Evolutionary conservation across 345 rosid genomes (phyloP).

Genomic region (Cochlearia excelsa): DNA sequence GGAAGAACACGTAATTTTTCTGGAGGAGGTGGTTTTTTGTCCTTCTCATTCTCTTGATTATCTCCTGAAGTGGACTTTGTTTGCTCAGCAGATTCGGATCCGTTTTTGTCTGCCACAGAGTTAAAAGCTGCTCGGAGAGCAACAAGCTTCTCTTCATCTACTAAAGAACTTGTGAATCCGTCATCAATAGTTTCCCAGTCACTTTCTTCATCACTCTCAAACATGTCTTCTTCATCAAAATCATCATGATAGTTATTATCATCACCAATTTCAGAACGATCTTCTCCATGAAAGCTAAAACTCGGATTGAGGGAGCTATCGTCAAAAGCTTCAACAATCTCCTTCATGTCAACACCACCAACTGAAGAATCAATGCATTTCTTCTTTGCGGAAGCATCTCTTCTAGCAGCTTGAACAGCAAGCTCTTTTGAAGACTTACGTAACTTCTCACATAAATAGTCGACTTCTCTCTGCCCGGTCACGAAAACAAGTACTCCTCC

Average conservation of each 20-base stretch:
- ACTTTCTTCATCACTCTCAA: constrained; percentile 63
- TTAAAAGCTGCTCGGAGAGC: constrained; percentile 77
- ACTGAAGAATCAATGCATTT: constrained; percentile 35
- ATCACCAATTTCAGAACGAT: constrained; percentile 38
- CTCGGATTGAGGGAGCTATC: constrained; percentile 42
- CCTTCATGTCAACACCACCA: constrained; percentile 61
- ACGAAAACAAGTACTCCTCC: constrained; percentile 94
- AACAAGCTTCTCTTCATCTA: constrained; percentile 42
- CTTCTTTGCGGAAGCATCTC: constrained; percentile 16
- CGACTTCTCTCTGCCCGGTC: constrained; percentile 95
- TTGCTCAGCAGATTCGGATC: constrained; percentile 33
- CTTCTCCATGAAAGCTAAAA: constrained; percentile 55
- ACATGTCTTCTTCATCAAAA: constrained; percentile 31
- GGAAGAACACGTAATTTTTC: constrained; percentile 60
- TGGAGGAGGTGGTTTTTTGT: constrained; percentile 28
- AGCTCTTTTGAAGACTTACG: constrained; percentile 56
- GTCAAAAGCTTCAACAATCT: constrained; percentile 72
- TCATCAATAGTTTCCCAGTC: constrained; percentile 57
- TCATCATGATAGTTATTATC: constrained; percentile 19
- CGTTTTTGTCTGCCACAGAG: constrained; percentile 47
- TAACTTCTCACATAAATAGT: constrained; percentile 64
- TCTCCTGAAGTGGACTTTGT: constrained; percentile 10
- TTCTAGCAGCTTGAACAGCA: constrained; percentile 30
- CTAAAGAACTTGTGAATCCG: constrained; percentile 29
- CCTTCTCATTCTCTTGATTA: constrained; percentile 34